Percentiles rank a stretch among this genome's conserved stretches.
Evolutionary conservation across 1,284 basidiomycete species (phyloP).

Genomic region (Ceratobasidium sp.): DNA sequence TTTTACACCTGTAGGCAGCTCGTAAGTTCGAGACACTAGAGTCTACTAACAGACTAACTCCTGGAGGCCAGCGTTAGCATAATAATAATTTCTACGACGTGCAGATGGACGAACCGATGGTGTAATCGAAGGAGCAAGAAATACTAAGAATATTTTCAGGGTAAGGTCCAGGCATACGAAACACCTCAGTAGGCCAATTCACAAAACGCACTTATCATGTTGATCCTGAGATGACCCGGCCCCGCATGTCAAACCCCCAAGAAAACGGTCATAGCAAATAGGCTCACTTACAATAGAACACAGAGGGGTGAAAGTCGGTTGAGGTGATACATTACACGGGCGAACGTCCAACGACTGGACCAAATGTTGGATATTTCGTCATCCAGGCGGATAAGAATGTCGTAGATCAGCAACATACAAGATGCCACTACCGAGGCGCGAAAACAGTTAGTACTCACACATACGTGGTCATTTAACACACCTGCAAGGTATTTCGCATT

Average conservation of each 20-base stretch:
- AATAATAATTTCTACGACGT: neutral
- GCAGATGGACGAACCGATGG: conserved; percentile 6
- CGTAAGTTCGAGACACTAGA: neutral
- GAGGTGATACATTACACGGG: conserved; percentile 15
- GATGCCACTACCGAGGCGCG: conserved; percentile 1
- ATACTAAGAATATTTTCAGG: neutral
- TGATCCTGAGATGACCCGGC: neutral
- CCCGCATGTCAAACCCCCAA: neutral
- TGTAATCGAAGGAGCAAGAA: neutral
- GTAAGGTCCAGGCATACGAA: too few relatives aligned
- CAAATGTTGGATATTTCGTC: conserved; percentile 9
- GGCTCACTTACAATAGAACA: conserved; percentile 10
- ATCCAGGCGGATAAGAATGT: neutral
- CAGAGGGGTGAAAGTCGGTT: conserved; percentile 1
- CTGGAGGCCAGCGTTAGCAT: neutral
- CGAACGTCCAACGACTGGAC: conserved; percentile 7
- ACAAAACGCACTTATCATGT: neutral
- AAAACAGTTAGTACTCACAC: too few relatives aligned
- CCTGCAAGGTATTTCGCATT: too few relatives aligned
- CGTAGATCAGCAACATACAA: conserved; percentile 17
- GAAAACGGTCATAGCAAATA: neutral
- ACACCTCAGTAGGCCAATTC: neutral
- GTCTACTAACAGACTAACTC: neutral
- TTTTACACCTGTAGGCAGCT: neutral
- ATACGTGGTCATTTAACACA: too few relatives aligned